phyloP scores from a whole-genome alignment of 257 asterid species.

The Leonotis leonurus region DNA sequence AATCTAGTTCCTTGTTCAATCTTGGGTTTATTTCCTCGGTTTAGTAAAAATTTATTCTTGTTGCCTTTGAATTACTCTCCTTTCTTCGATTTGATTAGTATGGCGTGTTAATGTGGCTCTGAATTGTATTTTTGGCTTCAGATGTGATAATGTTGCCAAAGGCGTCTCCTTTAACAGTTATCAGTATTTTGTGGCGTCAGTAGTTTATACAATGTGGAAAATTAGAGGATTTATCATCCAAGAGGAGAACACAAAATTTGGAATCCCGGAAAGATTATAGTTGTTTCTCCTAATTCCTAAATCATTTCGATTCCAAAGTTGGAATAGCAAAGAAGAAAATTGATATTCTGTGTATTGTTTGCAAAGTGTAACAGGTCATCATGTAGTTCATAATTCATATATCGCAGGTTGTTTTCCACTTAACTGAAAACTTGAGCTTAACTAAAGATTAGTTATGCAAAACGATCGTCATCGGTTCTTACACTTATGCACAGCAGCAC shows the following conservation, averaged over 20 bases:
- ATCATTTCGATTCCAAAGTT: background rate
- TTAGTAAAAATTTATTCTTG: too few relatives aligned
- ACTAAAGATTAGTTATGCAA: background rate
- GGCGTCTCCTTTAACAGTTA: background rate
- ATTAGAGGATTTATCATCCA: background rate
- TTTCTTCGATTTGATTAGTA: too few relatives aligned
- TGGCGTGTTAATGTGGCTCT: background rate
- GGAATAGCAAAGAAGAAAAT: background rate
- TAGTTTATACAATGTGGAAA: background rate
- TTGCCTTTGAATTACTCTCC: background rate
- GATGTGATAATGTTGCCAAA: background rate
- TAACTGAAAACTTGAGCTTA: background rate
- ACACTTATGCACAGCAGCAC: background rate
- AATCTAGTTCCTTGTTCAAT: too few relatives aligned
- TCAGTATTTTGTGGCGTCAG: background rate
- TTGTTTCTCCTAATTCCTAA: too few relatives aligned
- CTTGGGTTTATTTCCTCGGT: background rate
- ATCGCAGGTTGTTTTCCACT: background rate
- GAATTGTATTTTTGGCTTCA: background rate
- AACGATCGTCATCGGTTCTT: background rate
- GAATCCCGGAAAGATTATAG: background rate
- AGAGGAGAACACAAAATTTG: background rate
- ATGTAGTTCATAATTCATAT: background rate
- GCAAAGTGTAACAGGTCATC: background rate
- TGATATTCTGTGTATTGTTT: background rate